A percentile compares a stretch with the other conserved stretches of the same genome.
Evolutionary conservation across 257 asterid genomes (phyloP).

Genomic region (Osmanthus fragrans): DNA sequence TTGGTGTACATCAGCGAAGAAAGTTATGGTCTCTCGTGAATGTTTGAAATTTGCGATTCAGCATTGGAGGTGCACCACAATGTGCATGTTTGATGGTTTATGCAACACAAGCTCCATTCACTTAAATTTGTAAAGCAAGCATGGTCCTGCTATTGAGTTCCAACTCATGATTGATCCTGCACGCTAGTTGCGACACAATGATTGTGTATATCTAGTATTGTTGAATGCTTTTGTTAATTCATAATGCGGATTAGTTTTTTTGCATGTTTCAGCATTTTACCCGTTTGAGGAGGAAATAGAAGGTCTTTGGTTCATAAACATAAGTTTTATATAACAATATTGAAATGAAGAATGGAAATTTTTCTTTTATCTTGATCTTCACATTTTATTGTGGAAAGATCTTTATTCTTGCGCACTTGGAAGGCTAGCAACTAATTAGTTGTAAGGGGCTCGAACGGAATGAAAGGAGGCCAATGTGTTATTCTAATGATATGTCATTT

Average conservation of each 20-base stretch:
- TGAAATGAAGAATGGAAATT: not conserved
- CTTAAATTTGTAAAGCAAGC: not conserved
- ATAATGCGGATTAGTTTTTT: not conserved
- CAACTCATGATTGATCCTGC: not conserved
- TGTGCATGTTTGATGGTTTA: not conserved
- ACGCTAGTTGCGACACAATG: not conserved
- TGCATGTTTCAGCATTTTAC: not conserved
- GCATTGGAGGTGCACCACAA: not conserved
- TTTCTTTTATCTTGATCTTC: not conserved
- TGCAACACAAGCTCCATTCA: not conserved
- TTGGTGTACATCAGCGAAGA: not conserved
- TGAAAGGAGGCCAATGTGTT: constrained; percentile 1
- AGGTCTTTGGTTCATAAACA: not conserved
- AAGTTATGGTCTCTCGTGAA: not conserved
- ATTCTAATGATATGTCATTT: not conserved
- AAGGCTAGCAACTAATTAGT: not conserved
- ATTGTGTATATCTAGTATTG: not conserved
- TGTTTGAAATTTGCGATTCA: not conserved
- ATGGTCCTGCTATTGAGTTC: not conserved
- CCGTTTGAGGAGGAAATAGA: not conserved
- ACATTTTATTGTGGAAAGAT: not conserved
- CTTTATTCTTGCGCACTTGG: not conserved
- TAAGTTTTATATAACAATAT: not conserved
- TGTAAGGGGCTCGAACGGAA: not conserved
- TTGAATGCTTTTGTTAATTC: not conserved